Evolutionary conservation across 2,329 filamentous ascomycete species (phyloP), one percentile per base, ranked within the genome.

Genomic region (Sclerotinia glacialis): DNA sequence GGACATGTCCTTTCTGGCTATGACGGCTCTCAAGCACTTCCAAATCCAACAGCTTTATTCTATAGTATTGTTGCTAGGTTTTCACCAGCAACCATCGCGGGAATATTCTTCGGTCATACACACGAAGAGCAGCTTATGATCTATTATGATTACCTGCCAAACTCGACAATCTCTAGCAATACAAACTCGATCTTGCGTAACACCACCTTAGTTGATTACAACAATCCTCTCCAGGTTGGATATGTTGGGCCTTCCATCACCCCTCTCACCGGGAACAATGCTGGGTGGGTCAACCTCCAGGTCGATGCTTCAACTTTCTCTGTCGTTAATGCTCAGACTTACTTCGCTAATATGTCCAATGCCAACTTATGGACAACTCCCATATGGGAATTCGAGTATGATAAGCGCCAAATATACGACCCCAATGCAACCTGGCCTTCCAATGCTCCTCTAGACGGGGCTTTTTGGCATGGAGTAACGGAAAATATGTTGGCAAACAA

Each of bases 81-180:
- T 26, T 67, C 63, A 4, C 64, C 68, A 28, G 71, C 71, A 11
- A 77, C 75, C 1, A 76, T 75, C 23, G 72, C 74, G 18, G 75
- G 72, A 16, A 68, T 76, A 55, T 78, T 77, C 67, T 77, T 71
- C 64, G 75, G 76, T 12, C 76, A 78, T 67, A 77, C 76, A 2
- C 76, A 78, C 67, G 71, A 72, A 23, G 75, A 77, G 50, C 71
- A 77, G 58, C 75, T 77, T 7, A 70, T 74, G 37, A 71, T 76
- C 42, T 76, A 73, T 65, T 76, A 76, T 58, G 72, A 74, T 66
- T 75, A 72, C 49, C 53, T 65, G 21, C 53, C 63, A 49, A 59
- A 65, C 34, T 65, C 63, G 6, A 65, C 42, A 21, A 59, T 40
- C 26, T 42, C 53, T 23, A 65, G 46, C 42, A 65, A 65, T n/a